phyloP scores from a whole-genome alignment of 2,329 filamentous ascomycete genomes.

The Periconia macrospinosa region DNA sequence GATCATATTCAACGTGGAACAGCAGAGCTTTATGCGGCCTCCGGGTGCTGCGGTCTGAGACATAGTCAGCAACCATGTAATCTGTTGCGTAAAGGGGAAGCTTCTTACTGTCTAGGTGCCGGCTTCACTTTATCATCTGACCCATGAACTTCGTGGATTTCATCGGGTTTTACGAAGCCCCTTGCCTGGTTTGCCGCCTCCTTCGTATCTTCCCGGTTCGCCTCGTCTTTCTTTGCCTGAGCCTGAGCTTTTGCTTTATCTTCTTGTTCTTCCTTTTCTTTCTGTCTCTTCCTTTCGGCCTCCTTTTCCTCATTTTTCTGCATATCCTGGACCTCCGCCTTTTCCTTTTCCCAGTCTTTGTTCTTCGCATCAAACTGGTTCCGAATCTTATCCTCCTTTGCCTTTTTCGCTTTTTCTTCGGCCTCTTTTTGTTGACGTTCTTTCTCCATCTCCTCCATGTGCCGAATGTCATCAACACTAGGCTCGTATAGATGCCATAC shows the following conservation, averaged over 20 bases:
- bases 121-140: conserved; percentile 19
- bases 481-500: conserved; percentile 99
- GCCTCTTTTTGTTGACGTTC: conserved; percentile 79
- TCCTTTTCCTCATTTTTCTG: conserved; percentile 50
- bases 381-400: conserved; percentile 76
- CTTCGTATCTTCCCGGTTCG: conserved; percentile 14
- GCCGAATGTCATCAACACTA: conserved; percentile 93
- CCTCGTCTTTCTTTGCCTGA: conserved; percentile 15
- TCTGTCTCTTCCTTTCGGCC: conserved; percentile 46
- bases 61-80: background rate
- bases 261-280: conserved; percentile 53
- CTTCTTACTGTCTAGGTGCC: conserved; percentile 15
- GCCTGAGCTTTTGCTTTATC: conserved; percentile 25
- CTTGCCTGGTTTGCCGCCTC: conserved; percentile 27
- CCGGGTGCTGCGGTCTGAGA: conserved; percentile 6
- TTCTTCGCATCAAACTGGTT: conserved; percentile 76
- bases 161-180: conserved; percentile 5
- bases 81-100: background rate
- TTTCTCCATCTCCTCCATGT: conserved; percentile 98
- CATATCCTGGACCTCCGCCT: conserved; percentile 73
- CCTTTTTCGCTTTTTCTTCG: conserved; percentile 74
- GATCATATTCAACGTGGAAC: conserved; percentile 7
- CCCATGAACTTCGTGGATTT: conserved; percentile 19
- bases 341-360: conserved; percentile 88
- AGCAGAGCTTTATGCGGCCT: conserved; percentile 1